Percentiles rank a stretch among this genome's conserved stretches.
Evolutionary conservation across 768 basidiomycete genomes (phyloP).

Genomic region (Lactarius psammicola): DNA sequence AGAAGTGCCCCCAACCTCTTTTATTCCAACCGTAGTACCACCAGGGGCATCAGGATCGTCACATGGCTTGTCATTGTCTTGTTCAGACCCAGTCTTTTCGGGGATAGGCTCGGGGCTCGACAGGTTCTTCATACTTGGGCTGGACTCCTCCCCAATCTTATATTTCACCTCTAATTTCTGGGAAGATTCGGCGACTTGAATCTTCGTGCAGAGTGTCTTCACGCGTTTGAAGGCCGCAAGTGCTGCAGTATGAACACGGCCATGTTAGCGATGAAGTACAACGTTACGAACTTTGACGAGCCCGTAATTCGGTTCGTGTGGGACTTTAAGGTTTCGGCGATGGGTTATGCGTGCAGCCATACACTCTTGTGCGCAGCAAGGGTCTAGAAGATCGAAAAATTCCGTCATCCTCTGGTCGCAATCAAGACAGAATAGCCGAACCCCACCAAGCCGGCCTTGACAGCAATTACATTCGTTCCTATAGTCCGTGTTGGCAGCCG

Average conservation of each 20-base stretch:
- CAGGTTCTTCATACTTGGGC: background rate
- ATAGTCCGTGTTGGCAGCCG: background rate
- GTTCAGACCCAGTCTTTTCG: background rate
- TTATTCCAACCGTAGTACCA: background rate
- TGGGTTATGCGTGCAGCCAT: conserved; percentile 22
- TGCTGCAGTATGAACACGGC: background rate
- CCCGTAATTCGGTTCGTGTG: conserved; percentile 35
- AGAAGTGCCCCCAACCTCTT: background rate
- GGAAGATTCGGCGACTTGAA: background rate
- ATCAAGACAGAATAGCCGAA: conserved; percentile 36
- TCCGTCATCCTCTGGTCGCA: conserved; percentile 28
- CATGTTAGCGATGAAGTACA: conserved; percentile 3
- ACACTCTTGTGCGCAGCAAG: conserved; percentile 34
- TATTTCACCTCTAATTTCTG: background rate
- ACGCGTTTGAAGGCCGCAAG: conserved; percentile 5
- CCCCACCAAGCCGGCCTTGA: conserved; percentile 31
- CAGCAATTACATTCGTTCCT: conserved; percentile 34
- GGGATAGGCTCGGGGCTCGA: background rate
- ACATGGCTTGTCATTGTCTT: background rate
- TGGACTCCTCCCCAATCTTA: background rate
- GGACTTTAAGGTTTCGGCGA: conserved; percentile 25
- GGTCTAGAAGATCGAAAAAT: conserved; percentile 32
- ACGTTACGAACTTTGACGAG: conserved; percentile 34
- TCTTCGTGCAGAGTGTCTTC: background rate
- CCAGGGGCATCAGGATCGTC: background rate